Evolutionary conservation across 768 basidiomycete genomes (phyloP).

Genomic region (Rhodotorula kratochvilovae): DNA sequence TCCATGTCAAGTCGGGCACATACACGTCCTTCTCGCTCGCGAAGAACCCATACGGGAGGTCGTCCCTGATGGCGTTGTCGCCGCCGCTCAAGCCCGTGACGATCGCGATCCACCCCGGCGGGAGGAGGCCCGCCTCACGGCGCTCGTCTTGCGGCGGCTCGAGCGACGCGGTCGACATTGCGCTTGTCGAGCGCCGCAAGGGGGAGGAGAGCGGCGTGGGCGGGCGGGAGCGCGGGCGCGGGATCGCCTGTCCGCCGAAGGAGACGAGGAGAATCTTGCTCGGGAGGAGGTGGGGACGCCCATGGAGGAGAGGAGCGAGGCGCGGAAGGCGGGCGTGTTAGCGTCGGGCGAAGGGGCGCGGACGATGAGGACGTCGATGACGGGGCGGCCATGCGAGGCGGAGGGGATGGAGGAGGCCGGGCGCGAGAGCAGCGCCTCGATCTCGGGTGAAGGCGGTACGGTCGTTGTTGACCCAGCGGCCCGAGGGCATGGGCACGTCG

Average conservation of each 20-base stretch:
- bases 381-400: conserved; percentile 12
- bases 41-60: conserved; percentile 65
- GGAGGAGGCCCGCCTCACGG: conserved; percentile 52
- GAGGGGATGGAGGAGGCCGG: conserved; percentile 11
- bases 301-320: conserved; percentile 56
- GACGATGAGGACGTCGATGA: conserved; percentile 59
- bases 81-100: conserved; percentile 67
- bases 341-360: conserved; percentile 56
- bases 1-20: conserved; percentile 74
- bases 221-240: conserved; percentile 38
- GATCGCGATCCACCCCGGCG: conserved; percentile 71
- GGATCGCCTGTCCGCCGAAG: conserved; percentile 72
- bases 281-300: conserved; percentile 60
- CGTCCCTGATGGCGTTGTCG: conserved; percentile 53
- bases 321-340: conserved; percentile 58
- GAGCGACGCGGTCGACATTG: background rate
- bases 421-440: conserved; percentile 52
- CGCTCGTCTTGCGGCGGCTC: conserved; percentile 41
- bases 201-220: conserved; percentile 30
- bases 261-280: conserved; percentile 69
- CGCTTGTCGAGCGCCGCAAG: background rate
- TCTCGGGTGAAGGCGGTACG: conserved; percentile 54
- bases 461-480: conserved; percentile 59
- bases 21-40: conserved; percentile 72
- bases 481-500: conserved; percentile 58